These are phyloP conservation scores for Termitomyces sp. DNA, from an alignment of 768 basidiomycete genomes.

Conservation along the genomic window DNA sequence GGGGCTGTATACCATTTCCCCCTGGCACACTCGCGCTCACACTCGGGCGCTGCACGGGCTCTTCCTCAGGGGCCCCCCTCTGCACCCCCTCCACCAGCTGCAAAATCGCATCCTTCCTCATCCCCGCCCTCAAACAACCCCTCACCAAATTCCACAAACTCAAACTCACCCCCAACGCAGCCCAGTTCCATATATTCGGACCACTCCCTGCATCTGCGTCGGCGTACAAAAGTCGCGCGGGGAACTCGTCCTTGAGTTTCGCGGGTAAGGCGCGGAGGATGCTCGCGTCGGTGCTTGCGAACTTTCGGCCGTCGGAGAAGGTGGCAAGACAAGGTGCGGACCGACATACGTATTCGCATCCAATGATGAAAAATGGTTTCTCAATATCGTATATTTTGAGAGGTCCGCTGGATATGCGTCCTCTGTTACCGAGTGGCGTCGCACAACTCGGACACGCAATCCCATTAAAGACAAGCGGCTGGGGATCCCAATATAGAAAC, in stretches of 20 bases:
- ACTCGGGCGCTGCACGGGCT: constrained; percentile 9
- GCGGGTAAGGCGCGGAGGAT: constrained; percentile 68
- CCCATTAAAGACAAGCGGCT: constrained; percentile 79
- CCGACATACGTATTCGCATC: constrained; percentile 75
- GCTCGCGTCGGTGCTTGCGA: constrained; percentile 68
- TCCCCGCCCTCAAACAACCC: constrained; percentile 52
- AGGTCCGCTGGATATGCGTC: constrained; percentile 71
- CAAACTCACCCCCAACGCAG: constrained; percentile 66
- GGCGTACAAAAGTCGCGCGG: constrained; percentile 56
- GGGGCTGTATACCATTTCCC: background rate
- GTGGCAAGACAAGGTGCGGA: constrained; percentile 42
- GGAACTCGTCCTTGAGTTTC: constrained; percentile 71
- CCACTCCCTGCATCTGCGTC: constrained; percentile 57
- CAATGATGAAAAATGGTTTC: constrained; percentile 79
- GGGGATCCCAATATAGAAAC: constrained; percentile 87
- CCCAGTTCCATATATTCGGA: constrained; percentile 72
- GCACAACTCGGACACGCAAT: constrained; percentile 70
- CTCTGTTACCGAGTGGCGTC: constrained; percentile 57
- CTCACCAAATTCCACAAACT: constrained; percentile 73
- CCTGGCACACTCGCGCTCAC: constrained; percentile 1
- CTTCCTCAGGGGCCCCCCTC: constrained; percentile 42
- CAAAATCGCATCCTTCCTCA: constrained; percentile 60
- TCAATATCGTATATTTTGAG: constrained; percentile 79
- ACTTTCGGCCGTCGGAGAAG: constrained; percentile 55
- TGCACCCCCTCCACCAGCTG: constrained; percentile 58